Base-by-base conservation (phyloP, 352 stramenopile species). In the Phytophthora chlamydospora region DNA sequence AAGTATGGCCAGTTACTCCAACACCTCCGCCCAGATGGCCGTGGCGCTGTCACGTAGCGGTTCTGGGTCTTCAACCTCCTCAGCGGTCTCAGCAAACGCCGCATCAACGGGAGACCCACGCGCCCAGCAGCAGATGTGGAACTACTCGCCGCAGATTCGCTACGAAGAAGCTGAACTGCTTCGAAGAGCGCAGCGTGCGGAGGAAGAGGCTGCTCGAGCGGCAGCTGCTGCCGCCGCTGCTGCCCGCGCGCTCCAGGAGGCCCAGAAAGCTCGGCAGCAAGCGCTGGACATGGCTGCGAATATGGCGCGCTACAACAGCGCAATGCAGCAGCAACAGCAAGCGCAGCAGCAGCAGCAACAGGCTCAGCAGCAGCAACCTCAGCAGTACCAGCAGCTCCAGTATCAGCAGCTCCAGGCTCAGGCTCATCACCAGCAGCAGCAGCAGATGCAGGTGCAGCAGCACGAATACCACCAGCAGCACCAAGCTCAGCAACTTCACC, bases 241-340 rank as follows among this genome's bases (percentile, higher is more conserved):
- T 9, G 85, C 87, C 0, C 71, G 83, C 40, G 86, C 86, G 6
- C 71, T 92, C 2, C 84, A 93, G 34, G 86, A 93, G 47, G 86
- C 86, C 0, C 80, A 89, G 17, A 77, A 92, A 45, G 87, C 87
- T 11, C 82, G 85, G 0, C 78, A 93, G 33, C 80, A 94, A 76
- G 87, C 85, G 11, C 75, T 94, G 68, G 82, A 95, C 44, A 89
- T 94, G 85, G 85, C 85, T 46, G 82, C 83, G 6, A 88, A 81
- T 48, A 75, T 85, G 38, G 83, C 80, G 2, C 76, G 82, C 17
- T 93, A 93, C 66, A 88, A 83, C 45, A 85, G 54, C 51, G 79
- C 72, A 27, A 88, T 91, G 53, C 84, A 93, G 54, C 80, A 91
- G 16, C 83, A 85, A 31, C 78, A 90, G 47, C 73, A 57, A 61